Conservation (phyloP, 83 land plant species). For the Picea abies region DNA sequence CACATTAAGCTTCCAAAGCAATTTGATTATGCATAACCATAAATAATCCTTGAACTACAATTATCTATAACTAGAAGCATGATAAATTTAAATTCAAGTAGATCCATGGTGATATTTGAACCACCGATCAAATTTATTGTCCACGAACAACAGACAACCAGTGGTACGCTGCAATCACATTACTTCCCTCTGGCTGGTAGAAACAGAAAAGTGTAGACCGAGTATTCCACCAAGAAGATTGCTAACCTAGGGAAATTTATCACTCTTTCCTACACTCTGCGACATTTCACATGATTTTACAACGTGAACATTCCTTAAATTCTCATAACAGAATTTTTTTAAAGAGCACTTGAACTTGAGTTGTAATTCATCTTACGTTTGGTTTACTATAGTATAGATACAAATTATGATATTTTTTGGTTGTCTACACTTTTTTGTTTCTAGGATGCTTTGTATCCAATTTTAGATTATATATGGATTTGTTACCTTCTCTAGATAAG, state of each 20-base stretch:
- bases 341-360: neutral
- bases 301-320: neutral
- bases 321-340: neutral
- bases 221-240: neutral
- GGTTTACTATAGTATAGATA: neutral
- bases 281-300: neutral
- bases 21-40: too few species aligned
- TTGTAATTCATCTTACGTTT: neutral
- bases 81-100: neutral
- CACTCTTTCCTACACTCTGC: neutral
- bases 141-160: neutral
- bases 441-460: slow-evolving; percentile 93
- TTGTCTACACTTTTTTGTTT: too few species aligned
- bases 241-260: neutral
- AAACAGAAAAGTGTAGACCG: neutral
- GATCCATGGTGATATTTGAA: neutral
- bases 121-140: neutral
- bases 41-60: neutral
- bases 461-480: neutral
- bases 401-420: neutral
- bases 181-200: neutral
- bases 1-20: too few species aligned
- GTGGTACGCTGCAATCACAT: too few species aligned
- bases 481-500: too few species aligned
- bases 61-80: neutral